phyloP scores from a whole-genome alignment of 2,329 filamentous ascomycete genomes.

The Aspergillus brasiliensis region DNA sequence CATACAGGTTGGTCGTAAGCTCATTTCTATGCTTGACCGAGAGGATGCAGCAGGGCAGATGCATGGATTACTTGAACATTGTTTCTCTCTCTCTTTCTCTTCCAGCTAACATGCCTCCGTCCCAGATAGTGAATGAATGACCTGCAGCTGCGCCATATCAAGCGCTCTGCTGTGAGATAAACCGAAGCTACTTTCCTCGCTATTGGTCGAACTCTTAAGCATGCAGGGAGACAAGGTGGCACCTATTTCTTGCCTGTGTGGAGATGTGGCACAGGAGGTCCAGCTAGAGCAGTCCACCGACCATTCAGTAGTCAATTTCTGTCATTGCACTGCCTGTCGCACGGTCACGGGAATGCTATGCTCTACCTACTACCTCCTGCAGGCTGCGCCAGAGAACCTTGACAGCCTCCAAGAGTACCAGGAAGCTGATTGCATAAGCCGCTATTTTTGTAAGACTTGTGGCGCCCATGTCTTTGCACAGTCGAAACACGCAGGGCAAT shows the following conservation, averaged over 20 bases:
- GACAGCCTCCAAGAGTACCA: slow-evolving; percentile 46
- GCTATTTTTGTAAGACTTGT: slow-evolving; percentile 55
- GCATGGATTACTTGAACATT: neutral
- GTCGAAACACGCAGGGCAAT: slow-evolving; percentile 24
- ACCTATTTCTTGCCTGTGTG: slow-evolving; percentile 35
- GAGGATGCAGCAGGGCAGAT: neutral
- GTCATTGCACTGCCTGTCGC: slow-evolving; percentile 57
- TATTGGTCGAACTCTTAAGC: neutral
- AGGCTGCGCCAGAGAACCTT: slow-evolving; percentile 35
- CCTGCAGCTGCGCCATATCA: neutral
- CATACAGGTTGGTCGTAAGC: neutral
- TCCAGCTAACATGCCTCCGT: neutral
- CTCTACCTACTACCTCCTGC: slow-evolving; percentile 47
- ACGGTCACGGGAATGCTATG: slow-evolving; percentile 51
- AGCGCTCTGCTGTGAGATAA: neutral
- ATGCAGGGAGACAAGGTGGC: slow-evolving; percentile 10
- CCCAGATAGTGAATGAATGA: neutral
- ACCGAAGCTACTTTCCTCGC: neutral
- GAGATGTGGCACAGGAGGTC: slow-evolving; percentile 26
- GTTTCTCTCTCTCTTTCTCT: neutral
- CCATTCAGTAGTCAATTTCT: slow-evolving; percentile 41
- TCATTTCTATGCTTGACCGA: neutral
- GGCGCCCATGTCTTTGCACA: slow-evolving; percentile 48
- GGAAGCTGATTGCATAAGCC: slow-evolving; percentile 45
- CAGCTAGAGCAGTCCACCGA: slow-evolving; percentile 24